Percentiles rank a stretch among this genome's conserved stretches.
Conservation (phyloP, 176 grass and related monocot genomes). For the Musa itinerans region DNA sequence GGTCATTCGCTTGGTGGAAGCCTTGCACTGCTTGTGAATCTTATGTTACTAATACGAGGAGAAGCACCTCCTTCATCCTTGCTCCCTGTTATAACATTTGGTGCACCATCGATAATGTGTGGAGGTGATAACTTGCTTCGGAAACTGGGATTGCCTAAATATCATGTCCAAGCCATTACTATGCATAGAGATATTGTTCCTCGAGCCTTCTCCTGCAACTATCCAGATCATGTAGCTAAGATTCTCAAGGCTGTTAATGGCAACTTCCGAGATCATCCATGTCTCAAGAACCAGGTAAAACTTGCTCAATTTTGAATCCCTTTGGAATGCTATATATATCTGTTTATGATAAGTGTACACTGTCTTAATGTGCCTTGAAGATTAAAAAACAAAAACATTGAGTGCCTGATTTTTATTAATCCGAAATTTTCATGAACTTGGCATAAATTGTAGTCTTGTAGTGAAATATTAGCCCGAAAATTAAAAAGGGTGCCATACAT, state of each 20-base stretch:
- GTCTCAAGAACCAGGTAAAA: conserved; percentile 69
- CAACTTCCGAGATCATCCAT: conserved; percentile 76
- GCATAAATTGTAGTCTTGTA: too few species aligned
- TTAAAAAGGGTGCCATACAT: too few species aligned
- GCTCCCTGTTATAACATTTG: conserved; percentile 79
- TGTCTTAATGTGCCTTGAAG: not conserved
- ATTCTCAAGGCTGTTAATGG: conserved; percentile 83
- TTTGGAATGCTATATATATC: too few species aligned
- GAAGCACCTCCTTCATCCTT: conserved; percentile 40
- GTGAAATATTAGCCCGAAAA: too few species aligned
- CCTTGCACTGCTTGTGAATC: conserved; percentile 68
- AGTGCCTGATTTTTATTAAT: too few species aligned
- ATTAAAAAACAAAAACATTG: too few species aligned
- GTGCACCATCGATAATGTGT: conserved; percentile 87
- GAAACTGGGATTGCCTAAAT: conserved; percentile 49
- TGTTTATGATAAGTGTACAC: too few species aligned
- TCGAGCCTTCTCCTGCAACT: conserved; percentile 83
- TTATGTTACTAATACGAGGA: conserved; percentile 70
- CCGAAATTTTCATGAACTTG: too few species aligned
- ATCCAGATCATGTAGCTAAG: conserved; percentile 70
- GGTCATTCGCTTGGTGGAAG: conserved; percentile 96
- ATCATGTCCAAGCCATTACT: conserved; percentile 60
- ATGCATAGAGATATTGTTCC: conserved; percentile 97
- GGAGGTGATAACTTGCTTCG: conserved; percentile 71
- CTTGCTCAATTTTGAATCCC: too few species aligned